Base-by-base conservation (phyloP, 2,329 filamentous ascomycete genomes). In the Aureobasidium pullulans region DNA sequence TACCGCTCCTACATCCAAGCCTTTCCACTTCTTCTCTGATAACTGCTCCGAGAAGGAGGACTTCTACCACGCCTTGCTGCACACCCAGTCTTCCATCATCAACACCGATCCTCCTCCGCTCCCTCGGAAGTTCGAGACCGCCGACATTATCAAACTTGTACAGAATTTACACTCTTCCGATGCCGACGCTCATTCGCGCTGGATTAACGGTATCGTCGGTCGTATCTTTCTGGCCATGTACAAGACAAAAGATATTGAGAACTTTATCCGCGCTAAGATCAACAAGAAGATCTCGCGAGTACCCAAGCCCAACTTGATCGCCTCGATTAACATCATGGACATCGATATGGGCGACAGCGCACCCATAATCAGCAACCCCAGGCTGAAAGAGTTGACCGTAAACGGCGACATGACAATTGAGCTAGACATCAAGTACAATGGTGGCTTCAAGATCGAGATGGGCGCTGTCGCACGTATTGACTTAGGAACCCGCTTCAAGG, bases 31-130 rank as follows among this genome's bases (percentile, higher is more conserved):
- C 4, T 99, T 97, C 73, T 95, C 90, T 0, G 91, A 97, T 65
- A 96, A 95, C 68, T 90, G 90, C 71, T 96, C 92, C 0, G 90
- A 94, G 48, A 99, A 99, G 72, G 94, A 99, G 73, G 94, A 99
- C 71, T 97, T 99, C 74, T 99, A 99, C 72, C 93, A 96, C 73
- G 89, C 93, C 11, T 79, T 99, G 66, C 78, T 99, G 40, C 85
- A 86, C 66, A 95, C 92, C 64, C 89, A 96, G 70, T 86, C 91
- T 65, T 85, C 87, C 66, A 81, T 82, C 15, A 79, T 84, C 60
- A 79, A 80, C 40, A 77, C 78, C 23, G 77, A 80, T 58, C 77
- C 78, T 19, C 81, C 85, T 1, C 90, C 91, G 0, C 80, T 80
- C 57, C 87, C 89, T 9, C 82, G 89, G 63, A 80, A 85, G 13